Conservation (phyloP, 169 alveolate species). For the Perkinsus marinus region DNA sequence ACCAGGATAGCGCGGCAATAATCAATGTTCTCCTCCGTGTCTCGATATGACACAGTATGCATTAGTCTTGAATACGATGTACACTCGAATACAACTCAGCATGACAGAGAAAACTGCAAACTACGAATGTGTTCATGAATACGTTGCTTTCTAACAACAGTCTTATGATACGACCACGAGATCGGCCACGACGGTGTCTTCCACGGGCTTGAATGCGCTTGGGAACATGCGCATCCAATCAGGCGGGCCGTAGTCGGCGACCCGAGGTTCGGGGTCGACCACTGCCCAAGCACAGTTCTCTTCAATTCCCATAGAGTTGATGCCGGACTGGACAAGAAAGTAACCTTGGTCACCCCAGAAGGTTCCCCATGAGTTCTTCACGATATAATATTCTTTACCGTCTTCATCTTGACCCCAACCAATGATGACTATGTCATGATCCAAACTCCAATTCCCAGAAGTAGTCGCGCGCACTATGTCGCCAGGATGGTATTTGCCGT, state of each 20-base stretch:
- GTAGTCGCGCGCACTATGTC: slow-evolving; percentile 1
- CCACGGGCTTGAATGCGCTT: background rate
- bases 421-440: slow-evolving; percentile 57
- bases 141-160: too few relatives aligned
- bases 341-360: slow-evolving; percentile 66
- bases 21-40: too few relatives aligned
- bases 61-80: too few relatives aligned
- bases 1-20: too few relatives aligned
- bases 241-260: background rate
- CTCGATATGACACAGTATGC: too few relatives aligned
- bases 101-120: too few relatives aligned
- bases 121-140: too few relatives aligned
- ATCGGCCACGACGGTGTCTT: background rate
- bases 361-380: slow-evolving; percentile 67
- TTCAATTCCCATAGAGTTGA: slow-evolving; percentile 38
- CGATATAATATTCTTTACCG: slow-evolving; percentile 34
- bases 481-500: background rate
- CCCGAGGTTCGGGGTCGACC: slow-evolving; percentile 5
- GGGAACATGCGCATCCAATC: background rate
- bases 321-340: slow-evolving; percentile 46
- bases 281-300: slow-evolving; percentile 47
- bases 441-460: slow-evolving; percentile 23
- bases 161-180: too few relatives aligned
- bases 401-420: slow-evolving; percentile 44
- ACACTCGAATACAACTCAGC: too few relatives aligned